These are phyloP conservation scores for Geosmithia flava DNA, from an alignment of 2,329 filamentous ascomycete species.

Conservation along the genomic window DNA sequence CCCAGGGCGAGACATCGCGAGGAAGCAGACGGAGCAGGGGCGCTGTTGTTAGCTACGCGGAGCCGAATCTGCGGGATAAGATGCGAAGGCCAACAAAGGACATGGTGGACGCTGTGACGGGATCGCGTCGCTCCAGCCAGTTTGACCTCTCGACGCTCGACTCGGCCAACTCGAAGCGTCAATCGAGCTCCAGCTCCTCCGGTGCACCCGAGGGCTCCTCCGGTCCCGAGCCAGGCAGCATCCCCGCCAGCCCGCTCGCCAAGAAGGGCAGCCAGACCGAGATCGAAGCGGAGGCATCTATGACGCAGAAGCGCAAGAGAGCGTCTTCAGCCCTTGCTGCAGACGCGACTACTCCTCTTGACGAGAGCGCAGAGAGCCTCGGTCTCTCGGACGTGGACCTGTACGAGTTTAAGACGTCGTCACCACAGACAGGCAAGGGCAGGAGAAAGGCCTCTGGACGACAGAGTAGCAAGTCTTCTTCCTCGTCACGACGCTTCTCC, in stretches of 20 bases:
- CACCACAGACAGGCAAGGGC: slow-evolving; percentile 22
- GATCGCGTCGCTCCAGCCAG: slow-evolving; percentile 28
- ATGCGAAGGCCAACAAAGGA: slow-evolving; percentile 74
- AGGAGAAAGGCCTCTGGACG: slow-evolving; percentile 14
- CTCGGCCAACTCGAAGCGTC: slow-evolving; percentile 17
- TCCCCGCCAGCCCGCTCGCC: slow-evolving; percentile 26
- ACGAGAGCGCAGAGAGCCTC: slow-evolving; percentile 5
- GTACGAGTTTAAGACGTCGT: slow-evolving; percentile 41
- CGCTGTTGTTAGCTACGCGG: slow-evolving; percentile 65
- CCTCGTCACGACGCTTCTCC: slow-evolving; percentile 22
- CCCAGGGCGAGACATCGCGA: slow-evolving; percentile 44
- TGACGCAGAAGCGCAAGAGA: slow-evolving; percentile 27
- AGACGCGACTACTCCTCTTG: slow-evolving; percentile 6
- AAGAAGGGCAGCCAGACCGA: slow-evolving; percentile 18
- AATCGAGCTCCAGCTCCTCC: slow-evolving; percentile 11
- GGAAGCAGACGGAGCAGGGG: slow-evolving; percentile 54
- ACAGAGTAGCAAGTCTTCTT: slow-evolving; percentile 16
- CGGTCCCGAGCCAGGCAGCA: slow-evolving; percentile 8
- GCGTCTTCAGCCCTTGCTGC: slow-evolving; percentile 16
- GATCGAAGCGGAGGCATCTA: slow-evolving; percentile 15
- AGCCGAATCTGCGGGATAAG: slow-evolving; percentile 70
- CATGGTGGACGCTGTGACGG: slow-evolving; percentile 59
- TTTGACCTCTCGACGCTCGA: slow-evolving; percentile 13
- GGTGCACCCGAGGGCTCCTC: background rate
- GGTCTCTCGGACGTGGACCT: slow-evolving; percentile 27